These are phyloP conservation scores for barrel medic (Medicago truncatula) DNA, from an alignment of 306 rosid species.

Conservation along the genomic window MtrunA17r5.0-ANR NC_053044.1:26838001-26838500, in stretches of 20 bases:
- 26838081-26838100: neutral
- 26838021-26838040: slow-evolving; percentile 56
- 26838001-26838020: slow-evolving; percentile 96
- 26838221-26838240: slow-evolving; percentile 76
- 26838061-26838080: neutral
- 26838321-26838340: slow-evolving; percentile 85
- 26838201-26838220: neutral
- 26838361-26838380: slow-evolving; percentile 55
- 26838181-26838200: neutral
- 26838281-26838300: slow-evolving; percentile 96
- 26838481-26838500: slow-evolving; percentile 68
- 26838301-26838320: slow-evolving; percentile 87
- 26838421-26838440: slow-evolving; percentile 67
- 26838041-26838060: neutral
- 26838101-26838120: neutral
- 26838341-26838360: slow-evolving; percentile 93
- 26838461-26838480: slow-evolving; percentile 60
- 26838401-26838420: slow-evolving; percentile 73
- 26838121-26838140: neutral
- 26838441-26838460: slow-evolving; percentile 74
- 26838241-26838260: slow-evolving; percentile 93
- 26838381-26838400: slow-evolving; percentile 43
- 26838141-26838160: neutral
- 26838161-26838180: neutral
- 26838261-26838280: slow-evolving; percentile 88